Evolutionary conservation across 441 rosid genomes (phyloP).

Genomic region (Erodium trifolium): DNA sequence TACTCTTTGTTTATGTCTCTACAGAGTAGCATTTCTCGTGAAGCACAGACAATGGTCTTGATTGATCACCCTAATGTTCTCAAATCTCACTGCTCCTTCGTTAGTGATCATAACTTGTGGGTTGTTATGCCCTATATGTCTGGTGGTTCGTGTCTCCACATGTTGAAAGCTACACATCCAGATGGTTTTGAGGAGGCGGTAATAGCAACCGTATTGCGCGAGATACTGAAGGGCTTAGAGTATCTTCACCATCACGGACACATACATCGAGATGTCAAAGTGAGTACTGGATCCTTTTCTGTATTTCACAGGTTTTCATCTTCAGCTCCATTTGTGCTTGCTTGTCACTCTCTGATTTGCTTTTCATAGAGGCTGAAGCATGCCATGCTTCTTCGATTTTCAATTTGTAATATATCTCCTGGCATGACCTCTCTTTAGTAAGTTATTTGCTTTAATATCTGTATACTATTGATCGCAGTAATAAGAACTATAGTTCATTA

Average conservation of each 20-base stretch:
- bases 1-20: not conserved
- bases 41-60: conserved; percentile 93
- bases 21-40: conserved; percentile 78
- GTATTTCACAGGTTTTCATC: not conserved
- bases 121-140: conserved; percentile 97
- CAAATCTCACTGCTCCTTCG: conserved; percentile 90
- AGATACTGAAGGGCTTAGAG: conserved; percentile 79
- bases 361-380: not conserved
- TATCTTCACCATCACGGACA: conserved; percentile 98
- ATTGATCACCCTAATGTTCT: conserved; percentile 90
- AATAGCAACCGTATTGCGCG: conserved; percentile 82
- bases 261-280: conserved; percentile 96
- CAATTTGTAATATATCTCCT: not conserved
- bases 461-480: not conserved
- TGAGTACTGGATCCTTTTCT: conserved; percentile 22
- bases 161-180: conserved; percentile 82
- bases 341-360: not conserved
- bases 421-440: not conserved
- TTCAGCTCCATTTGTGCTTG: not conserved
- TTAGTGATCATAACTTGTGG: conserved; percentile 84
- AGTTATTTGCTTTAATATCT: not conserved
- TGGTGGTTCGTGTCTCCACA: conserved; percentile 97
- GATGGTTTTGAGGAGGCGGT: conserved; percentile 90
- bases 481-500: not conserved
- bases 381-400: not conserved